A percentile compares a stretch with the other conserved stretches of the same genome.
Evolutionary conservation across 345 rosid genomes (phyloP).

Genomic region (Eucalyptus globulus): DNA sequence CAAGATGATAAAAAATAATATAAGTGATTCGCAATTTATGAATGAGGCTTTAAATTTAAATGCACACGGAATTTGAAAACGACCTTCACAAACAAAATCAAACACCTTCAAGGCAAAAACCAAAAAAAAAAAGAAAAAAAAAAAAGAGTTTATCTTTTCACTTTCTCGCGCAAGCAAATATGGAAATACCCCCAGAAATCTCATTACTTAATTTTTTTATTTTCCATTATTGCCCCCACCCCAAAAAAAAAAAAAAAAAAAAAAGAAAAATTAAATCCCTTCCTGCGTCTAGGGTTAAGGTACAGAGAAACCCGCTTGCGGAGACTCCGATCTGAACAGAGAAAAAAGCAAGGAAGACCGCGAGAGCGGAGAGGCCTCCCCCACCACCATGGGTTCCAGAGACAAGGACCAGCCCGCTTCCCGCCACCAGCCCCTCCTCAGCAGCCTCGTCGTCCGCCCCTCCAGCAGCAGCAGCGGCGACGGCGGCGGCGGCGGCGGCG

Average conservation of each 20-base stretch:
- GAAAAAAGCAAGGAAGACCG: not conserved
- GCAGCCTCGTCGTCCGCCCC: constrained; percentile 80
- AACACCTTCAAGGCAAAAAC: not conserved
- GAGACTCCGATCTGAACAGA: not conserved
- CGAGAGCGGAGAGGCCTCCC: not conserved
- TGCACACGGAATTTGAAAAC: not conserved
- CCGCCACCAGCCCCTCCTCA: constrained; percentile 69
- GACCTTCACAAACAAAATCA: not conserved
- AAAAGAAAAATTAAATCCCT: not conserved
- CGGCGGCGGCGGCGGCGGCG: constrained; percentile 4
- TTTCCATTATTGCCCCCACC: not conserved
- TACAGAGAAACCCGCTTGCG: not conserved
- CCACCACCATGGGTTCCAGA: constrained; percentile 42
- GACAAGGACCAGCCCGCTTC: constrained; percentile 46
- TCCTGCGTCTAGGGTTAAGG: not conserved
- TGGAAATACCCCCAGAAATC: not conserved
- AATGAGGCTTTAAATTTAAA: not conserved
- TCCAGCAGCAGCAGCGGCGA: constrained; percentile 40
- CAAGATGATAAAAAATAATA: fast-evolving
- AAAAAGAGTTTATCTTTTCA: not conserved
- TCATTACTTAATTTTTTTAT: not conserved
- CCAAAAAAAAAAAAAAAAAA: not conserved
- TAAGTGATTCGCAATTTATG: not conserved
- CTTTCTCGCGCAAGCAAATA: not conserved
- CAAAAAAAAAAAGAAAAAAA: not conserved